These are phyloP conservation scores for Chalaropsis thielavioides DNA, from an alignment of 2,329 filamentous ascomycete genomes.

Conservation along the genomic window DNA sequence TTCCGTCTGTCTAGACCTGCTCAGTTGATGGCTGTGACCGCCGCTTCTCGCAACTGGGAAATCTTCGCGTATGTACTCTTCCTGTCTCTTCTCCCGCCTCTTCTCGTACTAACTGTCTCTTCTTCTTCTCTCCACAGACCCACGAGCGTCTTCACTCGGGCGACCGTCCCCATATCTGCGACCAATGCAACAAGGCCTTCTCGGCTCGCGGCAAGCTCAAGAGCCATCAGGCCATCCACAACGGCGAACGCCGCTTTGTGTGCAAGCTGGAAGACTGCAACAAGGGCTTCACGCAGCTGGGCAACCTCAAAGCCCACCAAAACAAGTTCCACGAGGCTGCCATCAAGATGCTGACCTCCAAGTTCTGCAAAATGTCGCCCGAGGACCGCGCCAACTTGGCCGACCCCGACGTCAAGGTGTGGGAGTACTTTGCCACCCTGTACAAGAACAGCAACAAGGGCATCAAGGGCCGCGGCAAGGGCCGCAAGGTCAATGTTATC, in stretches of 20 bases:
- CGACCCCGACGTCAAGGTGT: conserved; percentile 57
- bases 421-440: conserved; percentile 70
- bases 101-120: background rate
- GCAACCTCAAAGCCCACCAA: conserved; percentile 90
- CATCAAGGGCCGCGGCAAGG: conserved; percentile 88
- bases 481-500: conserved; percentile 44
- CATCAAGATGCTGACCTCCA: conserved; percentile 51
- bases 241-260: conserved; percentile 59
- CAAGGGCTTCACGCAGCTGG: conserved; percentile 79
- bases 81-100: background rate
- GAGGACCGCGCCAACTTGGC: conserved; percentile 44
- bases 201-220: conserved; percentile 75
- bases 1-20: conserved; percentile 38
- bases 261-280: conserved; percentile 73
- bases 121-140: conserved; percentile 36
- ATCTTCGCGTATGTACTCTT: conserved; percentile 55
- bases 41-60: conserved; percentile 78
- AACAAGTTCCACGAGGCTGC: conserved; percentile 83
- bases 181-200: conserved; percentile 67
- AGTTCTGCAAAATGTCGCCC: conserved; percentile 51
- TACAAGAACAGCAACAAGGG: conserved; percentile 99
- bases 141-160: conserved; percentile 80
- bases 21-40: conserved; percentile 58
- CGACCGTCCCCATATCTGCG: conserved; percentile 70
- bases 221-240: conserved; percentile 70